Conservation (phyloP, 2,329 filamentous ascomycete genomes). For the Talaromyces amestolkiae region DNA sequence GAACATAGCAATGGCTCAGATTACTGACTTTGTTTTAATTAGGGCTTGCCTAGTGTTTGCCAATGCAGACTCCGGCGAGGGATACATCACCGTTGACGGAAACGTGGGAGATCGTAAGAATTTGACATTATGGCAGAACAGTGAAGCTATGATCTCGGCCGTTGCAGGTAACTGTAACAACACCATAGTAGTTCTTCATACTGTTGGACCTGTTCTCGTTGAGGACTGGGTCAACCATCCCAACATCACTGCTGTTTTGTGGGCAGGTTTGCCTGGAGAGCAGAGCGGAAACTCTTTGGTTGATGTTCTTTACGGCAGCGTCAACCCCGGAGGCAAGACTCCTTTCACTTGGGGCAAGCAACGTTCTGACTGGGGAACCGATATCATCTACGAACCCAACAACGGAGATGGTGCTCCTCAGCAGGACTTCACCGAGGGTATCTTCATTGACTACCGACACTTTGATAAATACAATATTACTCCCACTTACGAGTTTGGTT, state of each 20-base stretch:
- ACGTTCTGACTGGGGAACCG: constrained; percentile 55
- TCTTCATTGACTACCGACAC: constrained; percentile 56
- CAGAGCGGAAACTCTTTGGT: constrained; percentile 73
- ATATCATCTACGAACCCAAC: constrained; percentile 58
- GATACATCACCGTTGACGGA: constrained; percentile 76
- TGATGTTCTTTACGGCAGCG: constrained; percentile 68
- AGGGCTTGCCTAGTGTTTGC: constrained; percentile 74
- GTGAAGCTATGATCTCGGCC: constrained; percentile 76
- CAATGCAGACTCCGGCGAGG: constrained; percentile 83
- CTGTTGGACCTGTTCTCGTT: constrained; percentile 73
- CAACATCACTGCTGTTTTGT: constrained; percentile 72
- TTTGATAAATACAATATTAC: constrained; percentile 57
- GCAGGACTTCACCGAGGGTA: constrained; percentile 59
- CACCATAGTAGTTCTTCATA: constrained; percentile 89
- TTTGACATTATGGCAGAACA: constrained; percentile 81
- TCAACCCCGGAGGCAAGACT: constrained; percentile 62
- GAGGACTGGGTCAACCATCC: constrained; percentile 59
- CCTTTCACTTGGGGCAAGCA: constrained; percentile 60
- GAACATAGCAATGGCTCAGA: background rate
- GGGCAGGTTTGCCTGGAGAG: constrained; percentile 71
- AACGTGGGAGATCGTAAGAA: constrained; percentile 91
- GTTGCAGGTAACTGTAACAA: constrained; percentile 77
- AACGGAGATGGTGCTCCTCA: constrained; percentile 57
- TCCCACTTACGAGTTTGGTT: constrained; percentile 62
- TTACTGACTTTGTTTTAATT: background rate